Percentiles rank a stretch among this genome's conserved stretches.
These are phyloP conservation scores for Alternaria triticimaculans DNA, from an alignment of 2,329 filamentous ascomycete genomes.

Conservation along the genomic window DNA sequence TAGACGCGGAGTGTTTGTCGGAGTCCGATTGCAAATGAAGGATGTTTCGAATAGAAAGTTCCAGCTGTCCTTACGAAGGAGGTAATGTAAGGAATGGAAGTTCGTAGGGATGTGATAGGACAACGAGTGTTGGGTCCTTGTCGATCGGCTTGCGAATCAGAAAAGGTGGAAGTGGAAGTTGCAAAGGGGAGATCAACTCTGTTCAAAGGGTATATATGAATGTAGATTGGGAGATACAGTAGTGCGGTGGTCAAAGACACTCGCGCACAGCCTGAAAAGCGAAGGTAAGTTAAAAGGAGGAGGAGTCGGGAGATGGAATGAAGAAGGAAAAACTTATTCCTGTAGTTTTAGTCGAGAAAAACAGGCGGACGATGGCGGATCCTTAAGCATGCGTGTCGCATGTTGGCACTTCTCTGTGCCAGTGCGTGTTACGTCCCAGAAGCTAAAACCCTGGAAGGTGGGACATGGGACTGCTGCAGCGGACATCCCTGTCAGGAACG, in stretches of 20 bases:
- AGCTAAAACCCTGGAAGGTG: conserved; percentile 9
- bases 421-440: conserved; percentile 23
- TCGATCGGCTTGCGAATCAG: conserved; percentile 11
- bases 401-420: conserved; percentile 14
- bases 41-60: not conserved
- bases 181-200: conserved; percentile 20
- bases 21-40: not conserved
- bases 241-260: not conserved
- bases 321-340: conserved; percentile 4
- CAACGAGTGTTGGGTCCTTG: conserved; percentile 2
- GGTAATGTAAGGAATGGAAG: not conserved
- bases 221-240: not conserved
- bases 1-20: not conserved
- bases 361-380: not conserved
- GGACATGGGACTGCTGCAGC: conserved; percentile 1
- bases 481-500: conserved; percentile 12
- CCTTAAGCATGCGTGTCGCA: conserved; percentile 20
- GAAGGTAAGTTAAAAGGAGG: conserved; percentile 17
- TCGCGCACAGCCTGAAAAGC: conserved; percentile 7
- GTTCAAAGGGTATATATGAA: conserved; percentile 4
- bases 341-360: not conserved
- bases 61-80: not conserved
- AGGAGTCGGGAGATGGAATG: conserved; percentile 7
- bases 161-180: not conserved
- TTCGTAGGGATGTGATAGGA: not conserved